phyloP scores from a whole-genome alignment of 2,329 filamentous ascomycete species.

The Lecanicillium sp. region DNA sequence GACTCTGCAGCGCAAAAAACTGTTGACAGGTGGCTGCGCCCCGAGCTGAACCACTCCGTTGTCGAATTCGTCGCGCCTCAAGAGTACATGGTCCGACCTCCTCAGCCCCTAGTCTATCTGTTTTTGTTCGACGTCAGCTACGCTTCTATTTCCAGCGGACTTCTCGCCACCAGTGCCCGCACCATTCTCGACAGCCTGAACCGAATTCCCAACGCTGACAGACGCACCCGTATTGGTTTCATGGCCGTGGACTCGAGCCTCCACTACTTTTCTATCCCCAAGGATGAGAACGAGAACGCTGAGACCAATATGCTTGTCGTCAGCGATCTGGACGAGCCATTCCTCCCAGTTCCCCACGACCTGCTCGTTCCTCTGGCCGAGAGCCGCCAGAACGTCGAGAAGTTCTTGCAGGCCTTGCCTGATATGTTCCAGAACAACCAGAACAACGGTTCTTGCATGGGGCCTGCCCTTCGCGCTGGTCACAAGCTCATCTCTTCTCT shows the following conservation, averaged over 20 bases:
- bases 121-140: constrained; percentile 96
- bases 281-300: constrained; percentile 75
- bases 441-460: constrained; percentile 87
- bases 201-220: constrained; percentile 95
- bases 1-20: constrained; percentile 86
- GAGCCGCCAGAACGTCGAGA: constrained; percentile 84
- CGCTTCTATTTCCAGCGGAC: constrained; percentile 78
- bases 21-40: constrained; percentile 84
- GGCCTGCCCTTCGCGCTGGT: constrained; percentile 82
- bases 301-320: constrained; percentile 91
- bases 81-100: constrained; percentile 98
- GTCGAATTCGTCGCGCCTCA: constrained; percentile 97
- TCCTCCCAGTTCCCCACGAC: constrained; percentile 88
- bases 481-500: constrained; percentile 94
- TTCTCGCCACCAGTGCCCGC: constrained; percentile 84
- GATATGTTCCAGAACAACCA: constrained; percentile 96
- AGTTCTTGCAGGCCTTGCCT: constrained; percentile 83
- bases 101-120: constrained; percentile 89
- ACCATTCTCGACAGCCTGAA: constrained; percentile 94
- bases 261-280: constrained; percentile 92
- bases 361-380: constrained; percentile 84
- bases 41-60: constrained; percentile 92
- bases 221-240: constrained; percentile 87
- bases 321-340: constrained; percentile 92
- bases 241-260: constrained; percentile 91